Conservation (phyloP, 2,329 filamentous ascomycete species). For the Ascomycota sp. region DNA sequence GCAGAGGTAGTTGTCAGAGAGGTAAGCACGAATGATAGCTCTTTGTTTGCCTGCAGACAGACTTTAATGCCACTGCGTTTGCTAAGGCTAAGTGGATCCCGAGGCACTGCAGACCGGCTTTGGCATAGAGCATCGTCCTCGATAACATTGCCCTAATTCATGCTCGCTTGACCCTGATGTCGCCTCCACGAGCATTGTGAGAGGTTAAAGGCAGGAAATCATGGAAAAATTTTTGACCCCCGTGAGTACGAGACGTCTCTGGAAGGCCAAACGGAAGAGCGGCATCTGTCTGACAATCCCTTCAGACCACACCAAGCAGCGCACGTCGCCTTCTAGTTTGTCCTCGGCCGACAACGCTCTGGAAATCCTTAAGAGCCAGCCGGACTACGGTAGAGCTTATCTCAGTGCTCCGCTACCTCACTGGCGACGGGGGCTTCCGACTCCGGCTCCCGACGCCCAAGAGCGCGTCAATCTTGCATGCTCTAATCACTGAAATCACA, state of each 20-base stretch:
- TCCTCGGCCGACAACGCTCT: conserved; percentile 29
- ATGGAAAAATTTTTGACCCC: conserved; percentile 38
- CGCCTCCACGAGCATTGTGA: no score
- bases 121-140: no score
- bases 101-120: no score
- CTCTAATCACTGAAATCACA: conserved; percentile 52
- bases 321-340: conserved; percentile 2
- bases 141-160: no score
- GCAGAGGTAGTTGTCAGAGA: no score
- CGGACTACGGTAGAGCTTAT: conserved; percentile 36
- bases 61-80: no score
- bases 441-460: conserved; percentile 34
- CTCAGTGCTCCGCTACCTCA: conserved; percentile 30
- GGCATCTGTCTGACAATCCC: conserved; percentile 17
- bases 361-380: conserved; percentile 39
- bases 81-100: no score
- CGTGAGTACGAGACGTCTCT: conserved; percentile 29
- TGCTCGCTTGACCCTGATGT: no score
- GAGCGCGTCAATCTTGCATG: conserved; percentile 54
- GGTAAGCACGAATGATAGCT: background rate
- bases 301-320: conserved; percentile 1
- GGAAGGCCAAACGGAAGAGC: conserved; percentile 14
- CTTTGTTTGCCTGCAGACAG: background rate
- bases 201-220: background rate
- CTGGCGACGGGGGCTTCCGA: conserved; percentile 6